These are phyloP conservation scores for Amyloporia xantha DNA, from an alignment of 768 basidiomycete genomes.

Conservation along the genomic window DNA sequence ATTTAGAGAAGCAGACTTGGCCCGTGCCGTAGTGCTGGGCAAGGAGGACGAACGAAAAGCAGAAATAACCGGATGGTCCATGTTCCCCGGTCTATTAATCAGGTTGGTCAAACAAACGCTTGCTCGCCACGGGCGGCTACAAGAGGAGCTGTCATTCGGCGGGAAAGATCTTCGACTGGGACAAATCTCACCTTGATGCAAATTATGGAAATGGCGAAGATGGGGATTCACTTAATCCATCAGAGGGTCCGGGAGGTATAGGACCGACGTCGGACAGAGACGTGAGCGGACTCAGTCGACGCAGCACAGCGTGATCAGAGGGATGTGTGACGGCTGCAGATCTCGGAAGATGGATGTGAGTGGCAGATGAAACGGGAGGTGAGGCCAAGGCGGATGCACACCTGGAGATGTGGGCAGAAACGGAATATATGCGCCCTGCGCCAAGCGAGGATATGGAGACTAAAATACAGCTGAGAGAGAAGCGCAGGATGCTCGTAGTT, in stretches of 20 bases:
- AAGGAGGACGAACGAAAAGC: conserved; percentile 23
- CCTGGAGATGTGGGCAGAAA: background rate
- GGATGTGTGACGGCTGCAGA: conserved; percentile 8
- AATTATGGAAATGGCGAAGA: conserved; percentile 15
- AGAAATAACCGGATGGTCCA: conserved; percentile 18
- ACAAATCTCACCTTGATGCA: conserved; percentile 16
- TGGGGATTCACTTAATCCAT: conserved; percentile 14
- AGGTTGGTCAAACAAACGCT: conserved; percentile 15
- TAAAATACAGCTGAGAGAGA: conserved; percentile 11
- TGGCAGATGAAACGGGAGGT: background rate
- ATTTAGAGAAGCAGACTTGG: conserved; percentile 13
- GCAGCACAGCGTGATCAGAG: conserved; percentile 10
- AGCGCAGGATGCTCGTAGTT: conserved; percentile 1
- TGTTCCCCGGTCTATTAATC: conserved; percentile 15
- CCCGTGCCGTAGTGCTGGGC: conserved; percentile 14
- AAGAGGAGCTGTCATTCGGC: background rate
- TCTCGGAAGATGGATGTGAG: conserved; percentile 6
- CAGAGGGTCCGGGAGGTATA: conserved; percentile 4
- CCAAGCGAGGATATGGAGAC: conserved; percentile 9
- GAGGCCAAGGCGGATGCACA: background rate
- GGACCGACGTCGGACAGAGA: conserved; percentile 6
- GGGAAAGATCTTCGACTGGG: conserved; percentile 7
- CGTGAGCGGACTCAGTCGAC: conserved; percentile 3
- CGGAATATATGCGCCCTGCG: conserved; percentile 19
- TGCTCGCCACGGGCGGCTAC: conserved; percentile 13